Evolutionary conservation across 2,329 filamentous ascomycete genomes (phyloP).

Genomic region (Aspergillus bombycis): DNA sequence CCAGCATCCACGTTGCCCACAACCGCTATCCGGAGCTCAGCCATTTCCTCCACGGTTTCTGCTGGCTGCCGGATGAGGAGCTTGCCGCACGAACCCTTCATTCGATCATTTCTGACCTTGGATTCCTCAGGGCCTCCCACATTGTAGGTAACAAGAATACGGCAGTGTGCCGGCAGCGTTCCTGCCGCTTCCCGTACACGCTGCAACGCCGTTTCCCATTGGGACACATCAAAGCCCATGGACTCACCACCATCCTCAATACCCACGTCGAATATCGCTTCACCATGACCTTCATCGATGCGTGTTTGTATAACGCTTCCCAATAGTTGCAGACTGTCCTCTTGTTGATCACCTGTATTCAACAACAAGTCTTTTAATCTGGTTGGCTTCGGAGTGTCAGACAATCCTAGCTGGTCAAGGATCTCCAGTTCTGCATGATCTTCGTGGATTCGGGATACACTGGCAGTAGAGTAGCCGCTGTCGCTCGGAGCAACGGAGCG

Average conservation of each 20-base stretch:
- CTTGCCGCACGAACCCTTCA: slow-evolving; percentile 80
- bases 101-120: slow-evolving; percentile 64
- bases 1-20: slow-evolving; percentile 98
- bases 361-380: slow-evolving; percentile 78
- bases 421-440: slow-evolving; percentile 90
- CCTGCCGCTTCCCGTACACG: slow-evolving; percentile 69
- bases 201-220: slow-evolving; percentile 74
- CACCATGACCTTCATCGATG: slow-evolving; percentile 81
- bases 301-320: slow-evolving; percentile 67
- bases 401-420: slow-evolving; percentile 75
- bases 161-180: slow-evolving; percentile 71
- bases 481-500: slow-evolving; percentile 44
- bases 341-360: slow-evolving; percentile 53
- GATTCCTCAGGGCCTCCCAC: slow-evolving; percentile 78
- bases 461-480: slow-evolving; percentile 45
- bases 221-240: slow-evolving; percentile 72
- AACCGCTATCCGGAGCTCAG: slow-evolving; percentile 94
- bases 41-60: slow-evolving; percentile 77
- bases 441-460: slow-evolving; percentile 48
- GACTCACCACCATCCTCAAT: slow-evolving; percentile 86
- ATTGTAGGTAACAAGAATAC: slow-evolving; percentile 85
- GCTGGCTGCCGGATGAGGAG: slow-evolving; percentile 78
- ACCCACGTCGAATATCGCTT: slow-evolving; percentile 88
- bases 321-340: slow-evolving; percentile 66
- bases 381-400: slow-evolving; percentile 67